Evolutionary conservation across 306 rosid species (phyloP), one percentile per base, ranked within the genome.

Genomic region (Leucaena leucocephala): DNA sequence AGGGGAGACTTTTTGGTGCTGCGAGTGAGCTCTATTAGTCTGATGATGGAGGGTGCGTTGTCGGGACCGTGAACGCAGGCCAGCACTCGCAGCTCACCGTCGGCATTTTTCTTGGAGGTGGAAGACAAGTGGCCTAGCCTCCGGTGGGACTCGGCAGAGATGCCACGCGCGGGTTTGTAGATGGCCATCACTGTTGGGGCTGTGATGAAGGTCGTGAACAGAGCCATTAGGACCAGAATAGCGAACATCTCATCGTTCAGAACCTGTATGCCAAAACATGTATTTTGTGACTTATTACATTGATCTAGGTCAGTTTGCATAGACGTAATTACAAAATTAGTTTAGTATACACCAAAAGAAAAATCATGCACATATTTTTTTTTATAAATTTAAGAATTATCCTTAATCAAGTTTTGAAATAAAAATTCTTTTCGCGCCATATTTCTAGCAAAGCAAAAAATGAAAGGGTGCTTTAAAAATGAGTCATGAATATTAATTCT

Each of bases 151-250:
- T 8, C 5, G 8, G 36, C 64, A 0, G 76, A 6, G 43, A 43
- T 44, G 39, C 85, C 81, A 7, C 97, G 90, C 0, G 93, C 88
- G 13, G 96, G 94, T 71, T 86, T 90, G 77, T 92, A 89, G 8
- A 92, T 76, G 40, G 91, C 93, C 93, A 89, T 89, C 44, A 90
- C 97, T 4, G 85, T 4, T 16, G 96, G 98, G 16, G 96, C 89
- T 57, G 97, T 94, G 33, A 94, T 88, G 85, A 94, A 94, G 71
- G 98, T 94, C 1, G 97, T 94, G 78, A 92, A 87, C 6, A 94
- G 82, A 42, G 97, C 98, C 98, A 90, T 94, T 0, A 94, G 89
- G 3, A 94, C 97, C 62, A 94, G 80, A 40, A 94, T 88, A 17
- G 97, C 90, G 55, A 94, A 92, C 49, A 86, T 83, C 83, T 94